Evolutionary conservation across 108 stramenopile genomes (phyloP).

Genomic region (Stephanodiscus minutulus): DNA sequence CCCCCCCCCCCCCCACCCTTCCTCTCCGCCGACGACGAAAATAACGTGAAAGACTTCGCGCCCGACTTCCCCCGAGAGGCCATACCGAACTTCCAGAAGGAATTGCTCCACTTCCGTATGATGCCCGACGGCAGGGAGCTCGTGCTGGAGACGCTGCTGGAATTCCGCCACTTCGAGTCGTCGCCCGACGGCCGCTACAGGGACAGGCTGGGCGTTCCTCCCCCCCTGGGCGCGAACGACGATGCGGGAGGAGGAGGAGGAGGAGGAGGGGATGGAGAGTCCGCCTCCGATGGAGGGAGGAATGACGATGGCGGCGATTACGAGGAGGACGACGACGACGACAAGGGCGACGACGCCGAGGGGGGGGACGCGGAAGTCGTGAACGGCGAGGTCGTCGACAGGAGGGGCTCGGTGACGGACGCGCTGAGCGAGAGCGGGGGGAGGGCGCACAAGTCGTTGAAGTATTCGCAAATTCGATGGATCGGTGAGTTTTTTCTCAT

Average conservation of each 20-base stretch:
- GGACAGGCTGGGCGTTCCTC: slow-evolving; percentile 70
- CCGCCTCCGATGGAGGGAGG: slow-evolving; percentile 12
- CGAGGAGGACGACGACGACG: slow-evolving; percentile 44
- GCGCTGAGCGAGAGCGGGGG: not conserved
- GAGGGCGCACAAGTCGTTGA: slow-evolving; percentile 32
- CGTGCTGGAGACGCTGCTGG: slow-evolving; percentile 72
- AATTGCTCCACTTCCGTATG: slow-evolving; percentile 84
- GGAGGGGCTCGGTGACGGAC: not conserved
- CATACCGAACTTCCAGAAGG: slow-evolving; percentile 88
- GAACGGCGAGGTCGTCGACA: slow-evolving; percentile 17
- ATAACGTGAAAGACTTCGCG: slow-evolving; percentile 62
- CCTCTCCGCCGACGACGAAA: too few species aligned
- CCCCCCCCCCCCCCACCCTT: too few species aligned
- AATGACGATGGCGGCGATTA: slow-evolving; percentile 1
- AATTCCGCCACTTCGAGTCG: slow-evolving; percentile 80
- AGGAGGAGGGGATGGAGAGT: not conserved
- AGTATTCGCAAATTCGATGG: slow-evolving; percentile 55
- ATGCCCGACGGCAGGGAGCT: slow-evolving; percentile 84
- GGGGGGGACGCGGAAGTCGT: slow-evolving; percentile 22
- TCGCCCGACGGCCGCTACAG: slow-evolving; percentile 52
- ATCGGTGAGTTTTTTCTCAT: slow-evolving; percentile 46
- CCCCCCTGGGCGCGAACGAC: slow-evolving; percentile 10
- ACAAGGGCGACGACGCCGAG: slow-evolving; percentile 20
- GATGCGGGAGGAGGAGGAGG: not conserved
- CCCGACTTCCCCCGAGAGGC: slow-evolving; percentile 75